These are phyloP conservation scores for Pestalotiopsis sp. DNA, from an alignment of 2,329 filamentous ascomycete species.

Conservation along the genomic window DNA sequence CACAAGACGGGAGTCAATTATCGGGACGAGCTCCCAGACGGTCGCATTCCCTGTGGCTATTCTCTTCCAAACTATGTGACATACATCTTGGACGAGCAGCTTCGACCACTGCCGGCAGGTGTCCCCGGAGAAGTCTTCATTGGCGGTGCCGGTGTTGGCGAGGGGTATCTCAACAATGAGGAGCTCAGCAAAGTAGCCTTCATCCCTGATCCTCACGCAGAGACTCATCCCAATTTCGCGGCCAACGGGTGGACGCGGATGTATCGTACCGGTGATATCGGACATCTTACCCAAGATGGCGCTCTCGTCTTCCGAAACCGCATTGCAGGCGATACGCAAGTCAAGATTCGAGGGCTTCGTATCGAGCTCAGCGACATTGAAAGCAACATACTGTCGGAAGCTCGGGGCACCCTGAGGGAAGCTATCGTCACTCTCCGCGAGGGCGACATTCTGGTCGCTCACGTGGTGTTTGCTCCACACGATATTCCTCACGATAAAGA, in stretches of 20 bases:
- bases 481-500: background rate
- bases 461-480: slow-evolving; percentile 25
- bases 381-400: slow-evolving; percentile 16
- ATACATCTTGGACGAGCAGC: slow-evolving; percentile 42
- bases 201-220: background rate
- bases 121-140: slow-evolving; percentile 45
- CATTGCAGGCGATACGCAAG: slow-evolving; percentile 38
- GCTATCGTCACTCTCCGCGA: slow-evolving; percentile 19
- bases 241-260: slow-evolving; percentile 15
- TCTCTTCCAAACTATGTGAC: slow-evolving; percentile 19
- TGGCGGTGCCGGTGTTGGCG: slow-evolving; percentile 36
- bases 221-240: background rate
- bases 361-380: slow-evolving; percentile 40
- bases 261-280: slow-evolving; percentile 41
- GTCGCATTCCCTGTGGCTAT: slow-evolving; percentile 13
- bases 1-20: background rate
- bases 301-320: slow-evolving; percentile 41
- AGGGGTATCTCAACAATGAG: slow-evolving; percentile 35
- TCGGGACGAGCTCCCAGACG: background rate
- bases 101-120: slow-evolving; percentile 38
- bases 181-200: slow-evolving; percentile 16
- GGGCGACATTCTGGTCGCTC: slow-evolving; percentile 25
- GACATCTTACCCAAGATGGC: slow-evolving; percentile 36
- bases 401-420: slow-evolving; percentile 12
- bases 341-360: slow-evolving; percentile 31